These are phyloP conservation scores for Phytophthora agathidicida DNA, from an alignment of 352 stramenopile species.

Conservation along the genomic window DNA sequence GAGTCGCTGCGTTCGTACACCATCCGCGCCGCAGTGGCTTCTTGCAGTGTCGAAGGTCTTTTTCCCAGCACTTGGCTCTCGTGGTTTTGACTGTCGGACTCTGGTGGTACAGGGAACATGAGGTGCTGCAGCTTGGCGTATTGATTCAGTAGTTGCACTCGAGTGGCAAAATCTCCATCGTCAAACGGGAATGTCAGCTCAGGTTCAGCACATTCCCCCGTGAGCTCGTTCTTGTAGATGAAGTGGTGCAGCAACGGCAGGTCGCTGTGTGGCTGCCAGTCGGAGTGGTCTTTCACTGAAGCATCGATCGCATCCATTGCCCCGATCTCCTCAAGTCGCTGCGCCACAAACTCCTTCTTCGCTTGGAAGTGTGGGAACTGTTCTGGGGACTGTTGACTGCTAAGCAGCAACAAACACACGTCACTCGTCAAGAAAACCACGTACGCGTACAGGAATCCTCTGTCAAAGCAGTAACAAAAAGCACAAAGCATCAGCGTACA, in stretches of 20 bases:
- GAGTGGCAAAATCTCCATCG: conserved; percentile 34
- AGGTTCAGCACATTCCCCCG: conserved; percentile 56
- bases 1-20: conserved; percentile 55
- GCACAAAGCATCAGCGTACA: not conserved
- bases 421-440: conserved; percentile 64
- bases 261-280: conserved; percentile 61
- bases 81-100: conserved; percentile 12
- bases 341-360: conserved; percentile 50
- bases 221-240: conserved; percentile 74
- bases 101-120: conserved; percentile 41
- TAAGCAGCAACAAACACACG: conserved; percentile 70
- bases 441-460: conserved; percentile 78
- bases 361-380: conserved; percentile 79
- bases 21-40: conserved; percentile 44
- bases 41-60: conserved; percentile 37
- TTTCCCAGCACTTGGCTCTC: conserved; percentile 64
- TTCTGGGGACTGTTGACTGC: conserved; percentile 67
- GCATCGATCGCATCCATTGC: conserved; percentile 48
- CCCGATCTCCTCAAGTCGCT: conserved; percentile 43
- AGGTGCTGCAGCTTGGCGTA: conserved; percentile 64
- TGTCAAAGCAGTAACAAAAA: conserved; percentile 17
- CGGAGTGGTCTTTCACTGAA: conserved; percentile 34
- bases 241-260: conserved; percentile 70
- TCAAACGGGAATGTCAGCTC: conserved; percentile 57
- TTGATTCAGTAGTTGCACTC: conserved; percentile 47